Evolutionary conservation across 192 early-diverging fungal genomes (phyloP), one percentile per base, ranked within the genome.

Genomic region (Backusella mclennaniae): DNA sequence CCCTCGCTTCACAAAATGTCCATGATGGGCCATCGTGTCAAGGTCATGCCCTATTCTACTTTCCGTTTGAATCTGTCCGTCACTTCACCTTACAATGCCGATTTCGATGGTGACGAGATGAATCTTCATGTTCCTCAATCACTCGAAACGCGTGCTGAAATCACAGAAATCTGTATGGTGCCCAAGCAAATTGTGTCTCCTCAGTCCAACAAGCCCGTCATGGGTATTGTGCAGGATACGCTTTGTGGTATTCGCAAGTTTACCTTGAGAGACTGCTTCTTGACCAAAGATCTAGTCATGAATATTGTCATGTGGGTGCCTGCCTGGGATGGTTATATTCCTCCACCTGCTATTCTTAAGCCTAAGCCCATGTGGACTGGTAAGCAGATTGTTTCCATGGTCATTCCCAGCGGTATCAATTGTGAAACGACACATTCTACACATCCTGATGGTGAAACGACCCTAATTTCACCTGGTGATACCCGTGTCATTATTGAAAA

Each of bases 101-200:
- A 99, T 89, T 99, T 99, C 86, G 98, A 99, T 82, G 98, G 98
- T 70, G 98, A 99, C 80, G 98, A 99, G 84, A 99, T 99, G 98
- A 99, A 99, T 85, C 83, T 99, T 88, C 98, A 99, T 82, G 96
- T 97, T 19, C 98, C 98, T 19, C 97, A 98, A 84, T 96, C 97
- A 11, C 92, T 97, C 63, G 96, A 98, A 86, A 96, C 96, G 12
- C 92, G 94, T 41, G 97, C 98, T 19, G 98, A 99, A 84, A 90
- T 99, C 67, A 89, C 89, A 74, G 95, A 98, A 86, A 91, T 99
- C 70, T 98, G 97, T 85, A 97, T 98, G 95, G 98, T 99, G 7
- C 97, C 98, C 6, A 93, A 92, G 79, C 96, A 98, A 85, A 96
- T 99, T 81, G 91, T 99, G 4, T 95, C 96, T 35, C 97, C 98